Base-by-base conservation (phyloP, 352 stramenopile species). In the Globisporangium nodosum region DNA sequence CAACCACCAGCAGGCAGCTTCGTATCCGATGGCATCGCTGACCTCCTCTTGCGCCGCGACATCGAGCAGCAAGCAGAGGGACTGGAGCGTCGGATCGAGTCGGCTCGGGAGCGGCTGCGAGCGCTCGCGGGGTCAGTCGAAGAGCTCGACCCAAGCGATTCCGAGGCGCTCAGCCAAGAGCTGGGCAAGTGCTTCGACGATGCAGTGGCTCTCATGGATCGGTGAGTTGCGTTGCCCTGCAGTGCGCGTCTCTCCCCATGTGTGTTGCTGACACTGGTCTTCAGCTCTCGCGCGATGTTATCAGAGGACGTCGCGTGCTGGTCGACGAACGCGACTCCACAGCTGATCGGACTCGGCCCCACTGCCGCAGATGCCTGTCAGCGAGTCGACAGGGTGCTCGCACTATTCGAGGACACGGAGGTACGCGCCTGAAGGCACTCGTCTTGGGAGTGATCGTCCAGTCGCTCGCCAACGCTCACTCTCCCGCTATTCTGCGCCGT, bases 371-470 rank as follows among this genome's bases (percentile, higher is more conserved):
- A 50, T 3, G 61, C 68, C 18, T 67, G 64, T 43, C 52, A 76
- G 42, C 64, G 52, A 24, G 64, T 78, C 21, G 70, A 73, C 45
- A 51, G 56, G 20, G 70, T 75, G 8, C 64, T 81, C 15, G 49
- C 27, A 5, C 78, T 81, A 48, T 68, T 81, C 16, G 70, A 74
- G 40, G 61, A 60, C 53, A 65, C 68, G 5, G 67, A 78, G 69
- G 71, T 56, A 33, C 53, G 43, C 7, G 9, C 5, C 5, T 16
- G 16, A 16, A 3, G 1, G 20, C 42, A 16, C 20, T 13, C 18
- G 18, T 33, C 16, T 5, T 7, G 3, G 24, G 6, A 20, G 12
- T 48, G 9, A 5, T 20, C 18, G 13, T n/a, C 7, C 15, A 33
- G n/a, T 20, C 27, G 5, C 16, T 30, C 21, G 4, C 0, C 43